Conservation (phyloP, 2,329 filamentous ascomycete species). For the Colletotrichum sp. region DNA sequence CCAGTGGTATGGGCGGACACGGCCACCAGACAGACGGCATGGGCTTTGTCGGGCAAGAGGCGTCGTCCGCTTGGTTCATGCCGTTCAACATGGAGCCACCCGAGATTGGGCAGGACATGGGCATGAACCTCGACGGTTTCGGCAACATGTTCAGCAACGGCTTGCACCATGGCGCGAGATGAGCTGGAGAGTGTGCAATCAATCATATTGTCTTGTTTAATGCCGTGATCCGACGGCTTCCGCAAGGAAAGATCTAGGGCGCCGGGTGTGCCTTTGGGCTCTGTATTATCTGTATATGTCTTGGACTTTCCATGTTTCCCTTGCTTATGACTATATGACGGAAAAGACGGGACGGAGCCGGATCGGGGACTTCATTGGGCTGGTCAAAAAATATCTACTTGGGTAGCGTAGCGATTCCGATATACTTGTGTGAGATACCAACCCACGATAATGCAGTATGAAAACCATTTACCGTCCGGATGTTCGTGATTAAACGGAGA, state of each 20-base stretch:
- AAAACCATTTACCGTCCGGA: not conserved
- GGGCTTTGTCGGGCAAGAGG: slow-evolving; percentile 41
- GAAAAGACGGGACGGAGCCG: not conserved
- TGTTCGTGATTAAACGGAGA: not conserved
- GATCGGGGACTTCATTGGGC: not conserved
- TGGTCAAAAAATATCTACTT: not conserved
- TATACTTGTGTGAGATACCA: slow-evolving; percentile 11
- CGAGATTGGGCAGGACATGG: slow-evolving; percentile 55
- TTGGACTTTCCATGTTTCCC: not conserved
- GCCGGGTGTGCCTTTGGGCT: not conserved
- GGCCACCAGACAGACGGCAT: slow-evolving; percentile 22
- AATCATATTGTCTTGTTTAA: not conserved
- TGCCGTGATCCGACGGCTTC: not conserved
- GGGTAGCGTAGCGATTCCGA: slow-evolving; percentile 5
- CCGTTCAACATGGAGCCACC: slow-evolving; percentile 90
- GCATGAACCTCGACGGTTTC: slow-evolving; percentile 52
- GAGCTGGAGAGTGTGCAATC: not conserved
- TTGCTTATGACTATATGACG: not conserved
- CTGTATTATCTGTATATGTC: not conserved
- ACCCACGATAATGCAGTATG: not conserved
- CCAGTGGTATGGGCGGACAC: slow-evolving; percentile 33
- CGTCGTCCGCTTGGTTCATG: slow-evolving; percentile 83
- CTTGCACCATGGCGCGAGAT: slow-evolving; percentile 26
- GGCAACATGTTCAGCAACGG: slow-evolving; percentile 49
- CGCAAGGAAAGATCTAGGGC: not conserved